These are phyloP conservation scores for Talaromyces islandicus DNA, from an alignment of 2,329 filamentous ascomycete genomes.

Conservation along the genomic window DNA sequence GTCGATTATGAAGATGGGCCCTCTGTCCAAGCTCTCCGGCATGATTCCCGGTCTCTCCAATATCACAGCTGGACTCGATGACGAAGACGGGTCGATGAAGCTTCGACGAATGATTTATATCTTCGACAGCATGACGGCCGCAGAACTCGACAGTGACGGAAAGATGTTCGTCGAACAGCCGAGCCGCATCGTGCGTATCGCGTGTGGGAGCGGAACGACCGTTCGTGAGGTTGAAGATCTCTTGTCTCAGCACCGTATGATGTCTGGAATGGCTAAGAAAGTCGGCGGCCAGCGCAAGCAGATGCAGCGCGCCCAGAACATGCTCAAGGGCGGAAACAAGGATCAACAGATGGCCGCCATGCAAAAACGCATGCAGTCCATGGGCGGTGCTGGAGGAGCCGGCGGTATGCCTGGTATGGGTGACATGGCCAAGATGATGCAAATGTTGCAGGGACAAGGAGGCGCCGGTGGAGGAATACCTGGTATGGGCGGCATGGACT, in stretches of 20 bases:
- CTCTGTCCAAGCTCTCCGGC: conserved; percentile 91
- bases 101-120: conserved; percentile 99
- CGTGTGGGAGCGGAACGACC: conserved; percentile 80
- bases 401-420: conserved; percentile 61
- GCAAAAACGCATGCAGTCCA: conserved; percentile 90
- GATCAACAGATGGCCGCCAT: conserved; percentile 91
- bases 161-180: conserved; percentile 92
- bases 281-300: conserved; percentile 98
- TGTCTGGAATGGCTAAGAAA: conserved; percentile 98
- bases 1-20: conserved; percentile 99
- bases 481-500: conserved; percentile 49
- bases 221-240: conserved; percentile 93
- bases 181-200: conserved; percentile 85
- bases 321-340: conserved; percentile 86
- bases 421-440: conserved; percentile 89
- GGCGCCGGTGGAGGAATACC: conserved; percentile 65
- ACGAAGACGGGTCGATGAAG: conserved; percentile 90
- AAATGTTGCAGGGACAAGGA: conserved; percentile 79
- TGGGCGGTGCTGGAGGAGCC: conserved; percentile 68
- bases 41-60: conserved; percentile 96
- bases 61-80: conserved; percentile 94
- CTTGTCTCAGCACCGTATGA: conserved; percentile 96
- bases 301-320: conserved; percentile 87
- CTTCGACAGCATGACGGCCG: conserved; percentile 95
- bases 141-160: conserved; percentile 91